Evolutionary conservation across 2,329 filamentous ascomycete genomes (phyloP).

Genomic region (Colletotrichum lentis): DNA sequence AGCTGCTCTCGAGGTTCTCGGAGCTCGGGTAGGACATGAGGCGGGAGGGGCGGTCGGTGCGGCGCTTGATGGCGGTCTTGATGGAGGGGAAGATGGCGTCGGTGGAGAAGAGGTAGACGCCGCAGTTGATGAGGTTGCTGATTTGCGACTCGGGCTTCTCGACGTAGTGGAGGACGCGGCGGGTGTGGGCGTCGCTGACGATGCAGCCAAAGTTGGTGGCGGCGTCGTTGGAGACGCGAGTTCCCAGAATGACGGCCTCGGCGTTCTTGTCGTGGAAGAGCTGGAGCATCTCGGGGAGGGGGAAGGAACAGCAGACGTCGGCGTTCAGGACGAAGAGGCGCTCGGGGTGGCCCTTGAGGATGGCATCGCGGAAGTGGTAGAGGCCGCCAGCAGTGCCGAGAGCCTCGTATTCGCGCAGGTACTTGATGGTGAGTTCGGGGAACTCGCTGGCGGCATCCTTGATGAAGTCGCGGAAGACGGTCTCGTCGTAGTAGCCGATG

Average conservation of each 20-base stretch:
- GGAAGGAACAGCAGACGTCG: constrained; percentile 98
- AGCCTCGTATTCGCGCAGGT: constrained; percentile 96
- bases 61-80: constrained; percentile 91
- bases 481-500: constrained; percentile 98
- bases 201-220: constrained; percentile 98
- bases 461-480: constrained; percentile 97
- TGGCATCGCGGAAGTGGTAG: constrained; percentile 99
- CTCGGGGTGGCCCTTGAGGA: constrained; percentile 93
- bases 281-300: constrained; percentile 92
- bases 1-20: constrained; percentile 82
- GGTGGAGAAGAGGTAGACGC: constrained; percentile 95
- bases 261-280: constrained; percentile 95
- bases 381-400: constrained; percentile 94
- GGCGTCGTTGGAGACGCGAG: constrained; percentile 86
- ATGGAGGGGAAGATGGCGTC: constrained; percentile 98
- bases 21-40: constrained; percentile 95
- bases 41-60: constrained; percentile 82
- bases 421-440: constrained; percentile 88
- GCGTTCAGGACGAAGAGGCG: constrained; percentile 97
- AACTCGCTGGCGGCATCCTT: constrained; percentile 87
- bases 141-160: constrained; percentile 99
- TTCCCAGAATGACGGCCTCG: constrained; percentile 95
- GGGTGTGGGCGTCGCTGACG: constrained; percentile 90
- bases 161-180: constrained; percentile 97
- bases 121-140: constrained; percentile 98